These are phyloP conservation scores for Amaranthus cruentus DNA, from an alignment of 148 eudicot species.

Conservation along the genomic window DNA sequence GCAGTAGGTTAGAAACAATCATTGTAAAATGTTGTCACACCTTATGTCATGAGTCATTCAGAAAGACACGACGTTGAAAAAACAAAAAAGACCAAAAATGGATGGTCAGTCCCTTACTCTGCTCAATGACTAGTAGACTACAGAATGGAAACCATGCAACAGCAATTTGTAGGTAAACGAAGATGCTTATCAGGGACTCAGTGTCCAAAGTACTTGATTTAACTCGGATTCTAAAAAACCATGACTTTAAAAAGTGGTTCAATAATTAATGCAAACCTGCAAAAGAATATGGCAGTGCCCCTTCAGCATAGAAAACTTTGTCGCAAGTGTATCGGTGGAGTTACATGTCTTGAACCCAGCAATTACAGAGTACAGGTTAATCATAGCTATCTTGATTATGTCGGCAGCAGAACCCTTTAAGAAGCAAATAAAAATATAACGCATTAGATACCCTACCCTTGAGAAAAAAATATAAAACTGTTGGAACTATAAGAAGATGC, in stretches of 20 bases:
- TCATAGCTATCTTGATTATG: constrained; percentile 93
- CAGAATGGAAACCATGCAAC: neutral
- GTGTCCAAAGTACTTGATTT: neutral
- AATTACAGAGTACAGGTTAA: constrained; percentile 60
- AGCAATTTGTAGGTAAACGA: neutral
- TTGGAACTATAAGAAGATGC: neutral
- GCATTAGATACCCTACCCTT: neutral
- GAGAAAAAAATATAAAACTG: neutral
- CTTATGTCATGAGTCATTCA: too few relatives aligned
- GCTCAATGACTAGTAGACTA: neutral
- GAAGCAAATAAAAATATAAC: constrained; percentile 7
- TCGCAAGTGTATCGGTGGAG: constrained; percentile 30
- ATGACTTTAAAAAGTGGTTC: neutral
- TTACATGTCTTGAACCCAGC: constrained; percentile 34
- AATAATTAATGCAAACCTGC: constrained; percentile 51
- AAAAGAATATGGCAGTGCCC: constrained; percentile 81
- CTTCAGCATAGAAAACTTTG: constrained; percentile 58
- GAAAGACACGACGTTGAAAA: neutral
- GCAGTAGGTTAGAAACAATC: too few relatives aligned
- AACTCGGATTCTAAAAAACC: neutral
- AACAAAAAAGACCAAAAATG: neutral
- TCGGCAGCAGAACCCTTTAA: constrained; percentile 97
- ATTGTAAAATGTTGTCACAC: too few relatives aligned
- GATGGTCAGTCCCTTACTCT: too few relatives aligned
- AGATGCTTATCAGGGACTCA: neutral